Evolutionary conservation across 371 early-diverging fungal genomes (phyloP).

Genomic region (Apophysomyces variabilis): DNA sequence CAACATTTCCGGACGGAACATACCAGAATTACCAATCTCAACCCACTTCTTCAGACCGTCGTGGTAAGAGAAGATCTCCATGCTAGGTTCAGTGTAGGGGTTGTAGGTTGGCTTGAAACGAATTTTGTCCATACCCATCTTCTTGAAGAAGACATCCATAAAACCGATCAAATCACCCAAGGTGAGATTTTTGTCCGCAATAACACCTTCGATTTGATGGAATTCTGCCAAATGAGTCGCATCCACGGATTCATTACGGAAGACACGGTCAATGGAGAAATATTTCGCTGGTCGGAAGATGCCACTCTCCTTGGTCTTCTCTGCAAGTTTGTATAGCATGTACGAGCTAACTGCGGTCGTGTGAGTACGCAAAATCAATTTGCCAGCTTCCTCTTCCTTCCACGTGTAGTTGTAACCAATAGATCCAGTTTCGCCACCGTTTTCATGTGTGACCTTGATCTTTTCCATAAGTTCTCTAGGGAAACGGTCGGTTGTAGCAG

Average conservation of each 20-base stretch:
- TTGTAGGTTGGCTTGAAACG: conserved; percentile 99
- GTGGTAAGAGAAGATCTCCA: conserved; percentile 99
- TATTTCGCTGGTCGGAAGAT: conserved; percentile 95
- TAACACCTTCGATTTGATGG: conserved; percentile 99
- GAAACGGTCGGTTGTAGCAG: conserved; percentile 78
- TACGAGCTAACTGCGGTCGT: conserved; percentile 97
- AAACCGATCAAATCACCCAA: conserved; percentile 98
- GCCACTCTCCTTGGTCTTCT: conserved; percentile 67
- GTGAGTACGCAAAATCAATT: conserved; percentile 98
- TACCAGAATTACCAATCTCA: conserved; percentile 99
- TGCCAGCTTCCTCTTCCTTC: conserved; percentile 95
- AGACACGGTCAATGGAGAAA: conserved; percentile 99
- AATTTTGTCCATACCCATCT: conserved; percentile 95
- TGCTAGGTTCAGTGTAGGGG: conserved; percentile 99
- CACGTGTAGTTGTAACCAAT: conserved; percentile 96
- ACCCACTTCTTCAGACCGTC: conserved; percentile 96
- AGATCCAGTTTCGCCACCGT: conserved; percentile 96
- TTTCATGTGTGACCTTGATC: conserved; percentile 92
- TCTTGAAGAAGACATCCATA: conserved; percentile 97
- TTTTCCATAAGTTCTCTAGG: conserved; percentile 90
- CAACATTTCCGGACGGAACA: conserved; percentile 99
- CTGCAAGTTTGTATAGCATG: conserved; percentile 94
- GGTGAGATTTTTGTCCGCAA: conserved; percentile 96
- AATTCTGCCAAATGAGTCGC: conserved; percentile 99
- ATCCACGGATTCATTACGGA: conserved; percentile 99